Conservation (phyloP, 83 land plant genomes). For the Diphasiastrum complanatum region DNA sequence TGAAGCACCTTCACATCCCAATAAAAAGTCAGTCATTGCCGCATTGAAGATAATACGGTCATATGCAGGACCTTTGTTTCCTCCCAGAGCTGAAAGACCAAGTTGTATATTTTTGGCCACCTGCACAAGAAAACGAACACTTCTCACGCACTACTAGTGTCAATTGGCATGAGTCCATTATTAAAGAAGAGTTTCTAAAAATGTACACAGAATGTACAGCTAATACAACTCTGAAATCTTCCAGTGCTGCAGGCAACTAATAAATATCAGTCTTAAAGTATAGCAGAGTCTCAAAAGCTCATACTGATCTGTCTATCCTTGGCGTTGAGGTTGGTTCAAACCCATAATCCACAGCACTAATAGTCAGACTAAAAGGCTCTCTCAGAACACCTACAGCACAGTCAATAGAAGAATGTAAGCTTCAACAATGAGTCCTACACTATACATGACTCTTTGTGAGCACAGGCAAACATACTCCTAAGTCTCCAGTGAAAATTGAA, state of each 20-base stretch:
- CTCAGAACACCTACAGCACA: conserved; percentile 63
- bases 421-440: too few relatives aligned
- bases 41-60: conserved; percentile 93
- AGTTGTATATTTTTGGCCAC: conserved; percentile 67
- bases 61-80: conserved; percentile 87
- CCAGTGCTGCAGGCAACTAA: background rate
- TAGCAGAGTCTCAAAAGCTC: background rate
- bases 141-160: background rate
- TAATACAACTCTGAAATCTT: too few relatives aligned
- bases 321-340: conserved; percentile 85
- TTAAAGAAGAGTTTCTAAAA: too few relatives aligned
- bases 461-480: background rate
- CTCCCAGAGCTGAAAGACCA: conserved; percentile 79
- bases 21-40: conserved; percentile 79
- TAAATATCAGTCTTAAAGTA: background rate
- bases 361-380: conserved; percentile 55
- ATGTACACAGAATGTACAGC: too few relatives aligned
- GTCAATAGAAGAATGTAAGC: background rate
- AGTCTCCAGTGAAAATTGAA: background rate
- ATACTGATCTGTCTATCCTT: conserved; percentile 89
- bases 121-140: conserved; percentile 28
- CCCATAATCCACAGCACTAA: conserved; percentile 81
- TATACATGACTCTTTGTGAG: too few relatives aligned
- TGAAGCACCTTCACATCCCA: conserved; percentile 86
- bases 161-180: too few relatives aligned